phyloP scores from a whole-genome alignment of 164 flowering plant species.

The Berberis vulgaris region DNA sequence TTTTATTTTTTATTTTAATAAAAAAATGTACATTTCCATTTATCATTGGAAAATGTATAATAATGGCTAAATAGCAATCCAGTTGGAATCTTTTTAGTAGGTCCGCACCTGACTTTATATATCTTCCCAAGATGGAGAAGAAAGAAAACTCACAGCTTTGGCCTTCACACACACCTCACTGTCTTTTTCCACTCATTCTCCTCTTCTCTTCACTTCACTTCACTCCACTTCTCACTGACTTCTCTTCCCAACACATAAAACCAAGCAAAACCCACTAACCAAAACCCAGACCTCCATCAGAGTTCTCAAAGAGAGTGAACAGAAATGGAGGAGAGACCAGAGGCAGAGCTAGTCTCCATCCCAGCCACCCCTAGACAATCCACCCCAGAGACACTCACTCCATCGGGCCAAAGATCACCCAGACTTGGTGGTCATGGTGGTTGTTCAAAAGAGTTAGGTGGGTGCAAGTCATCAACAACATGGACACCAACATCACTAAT shows the following conservation, averaged over 20 bases:
- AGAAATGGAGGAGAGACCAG: slow-evolving; percentile 12
- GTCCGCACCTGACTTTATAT: too few species aligned
- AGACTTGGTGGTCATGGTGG: slow-evolving; percentile 23
- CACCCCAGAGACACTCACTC: slow-evolving; percentile 84
- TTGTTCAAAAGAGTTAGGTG: slow-evolving; percentile 30
- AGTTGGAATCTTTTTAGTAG: too few species aligned
- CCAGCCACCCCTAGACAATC: slow-evolving; percentile 86
- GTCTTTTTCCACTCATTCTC: not conserved
- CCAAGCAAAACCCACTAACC: not conserved
- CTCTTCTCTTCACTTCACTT: not conserved
- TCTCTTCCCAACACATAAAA: not conserved
- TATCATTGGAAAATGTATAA: too few species aligned
- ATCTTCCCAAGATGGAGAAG: too few species aligned
- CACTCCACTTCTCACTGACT: not conserved
- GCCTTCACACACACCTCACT: too few species aligned
- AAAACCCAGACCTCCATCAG: too few species aligned
- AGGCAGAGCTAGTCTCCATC: slow-evolving; percentile 89
- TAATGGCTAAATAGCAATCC: too few species aligned
- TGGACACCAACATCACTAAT: slow-evolving; percentile 94
- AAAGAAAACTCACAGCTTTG: too few species aligned
- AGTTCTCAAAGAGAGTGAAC: not conserved
- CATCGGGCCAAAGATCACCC: slow-evolving; percentile 83
- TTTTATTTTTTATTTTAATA: too few species aligned
- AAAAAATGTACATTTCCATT: too few species aligned
- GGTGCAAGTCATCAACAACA: slow-evolving; percentile 38